Base-by-base conservation (phyloP, 2,329 filamentous ascomycete species). In the Coniochaeta sp. region DNA sequence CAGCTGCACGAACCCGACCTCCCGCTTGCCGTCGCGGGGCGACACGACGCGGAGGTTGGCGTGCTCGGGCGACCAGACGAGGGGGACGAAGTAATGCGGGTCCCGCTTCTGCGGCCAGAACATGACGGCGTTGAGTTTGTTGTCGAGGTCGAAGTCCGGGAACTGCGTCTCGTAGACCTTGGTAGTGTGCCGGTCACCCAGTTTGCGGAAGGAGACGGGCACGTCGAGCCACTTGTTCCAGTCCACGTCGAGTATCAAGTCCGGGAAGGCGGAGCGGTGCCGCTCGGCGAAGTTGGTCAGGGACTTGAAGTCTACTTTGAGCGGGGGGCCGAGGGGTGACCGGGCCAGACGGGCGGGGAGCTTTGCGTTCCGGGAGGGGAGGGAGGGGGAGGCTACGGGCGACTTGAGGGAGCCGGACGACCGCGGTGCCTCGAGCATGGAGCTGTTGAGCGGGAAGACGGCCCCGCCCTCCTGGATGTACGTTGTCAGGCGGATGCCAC, bases 381-480 rank as follows among this genome's bases (percentile, higher is more conserved):
- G 4, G 8, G 38, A 22, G 38, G 38, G n/a, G n/a, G n/a, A n/a
- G n/a, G n/a, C n/a, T n/a, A n/a, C n/a, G n/a, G n/a, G n/a, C n/a
- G n/a, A 42, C n/a, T 24, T 42, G 20, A 42, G 7, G n/a, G n/a
- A n/a, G 38, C 38, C 26, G 20, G 14, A 18, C n/a, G 13, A 8
- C 5, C 38, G 38, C 3, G 38, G 38, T 3, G 26, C 20, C 12
- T 42, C 38, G 10, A 42, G 38, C 38, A 42, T 42, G 38, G 38
- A 42, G 38, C 38, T 42, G 38, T 42, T 42, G 20, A 42, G 38
- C 10, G 38, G 38, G 38, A 42, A 42, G 38, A 42, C 38, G 38
- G 38, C 14, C 9, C 38, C 38, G 38, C 38, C 38, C 26, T 42
- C 38, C 12, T 42, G 38, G 5, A 42, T 16, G 20, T 42, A 42